Conservation (phyloP, 1,139 yeast species). For the Yamadazyma songkhlaensis region DNA sequence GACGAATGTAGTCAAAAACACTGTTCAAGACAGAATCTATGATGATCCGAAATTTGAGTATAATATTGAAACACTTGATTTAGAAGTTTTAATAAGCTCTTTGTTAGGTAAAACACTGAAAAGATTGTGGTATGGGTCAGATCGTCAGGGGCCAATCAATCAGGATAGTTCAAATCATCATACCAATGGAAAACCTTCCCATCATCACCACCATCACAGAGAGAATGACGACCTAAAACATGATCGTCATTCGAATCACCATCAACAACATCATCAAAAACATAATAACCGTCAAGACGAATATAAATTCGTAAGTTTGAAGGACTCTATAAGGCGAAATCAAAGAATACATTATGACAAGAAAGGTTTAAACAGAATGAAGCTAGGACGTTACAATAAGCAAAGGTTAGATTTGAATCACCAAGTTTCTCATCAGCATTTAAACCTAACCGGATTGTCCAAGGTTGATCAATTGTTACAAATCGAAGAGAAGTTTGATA, state of each 20-base stretch:
- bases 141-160: neutral
- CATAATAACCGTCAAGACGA: conserved; percentile 13
- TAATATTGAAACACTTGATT: conserved; percentile 45
- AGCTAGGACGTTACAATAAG: conserved; percentile 24
- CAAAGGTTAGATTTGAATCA: conserved; percentile 6
- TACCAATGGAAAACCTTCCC: neutral
- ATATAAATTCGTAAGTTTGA: conserved; percentile 36
- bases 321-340: conserved; percentile 30
- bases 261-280: conserved; percentile 8
- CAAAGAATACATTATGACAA: conserved; percentile 26
- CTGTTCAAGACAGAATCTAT: conserved; percentile 62
- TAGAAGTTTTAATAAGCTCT: conserved; percentile 33
- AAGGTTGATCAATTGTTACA: conserved; percentile 8
- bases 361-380: conserved; percentile 37
- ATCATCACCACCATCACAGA: conserved; percentile 1
- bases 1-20: conserved; percentile 65
- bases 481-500: conserved; percentile 1
- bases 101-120: conserved; percentile 35
- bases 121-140: conserved; percentile 34
- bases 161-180: neutral
- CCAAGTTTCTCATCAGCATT: conserved; percentile 2
- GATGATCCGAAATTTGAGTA: conserved; percentile 21
- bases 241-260: neutral
- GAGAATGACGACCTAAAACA: neutral
- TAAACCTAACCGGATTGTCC: conserved; percentile 8